phyloP scores from a whole-genome alignment of 2,329 filamentous ascomycete species.

The Cladosporium sp. region DNA sequence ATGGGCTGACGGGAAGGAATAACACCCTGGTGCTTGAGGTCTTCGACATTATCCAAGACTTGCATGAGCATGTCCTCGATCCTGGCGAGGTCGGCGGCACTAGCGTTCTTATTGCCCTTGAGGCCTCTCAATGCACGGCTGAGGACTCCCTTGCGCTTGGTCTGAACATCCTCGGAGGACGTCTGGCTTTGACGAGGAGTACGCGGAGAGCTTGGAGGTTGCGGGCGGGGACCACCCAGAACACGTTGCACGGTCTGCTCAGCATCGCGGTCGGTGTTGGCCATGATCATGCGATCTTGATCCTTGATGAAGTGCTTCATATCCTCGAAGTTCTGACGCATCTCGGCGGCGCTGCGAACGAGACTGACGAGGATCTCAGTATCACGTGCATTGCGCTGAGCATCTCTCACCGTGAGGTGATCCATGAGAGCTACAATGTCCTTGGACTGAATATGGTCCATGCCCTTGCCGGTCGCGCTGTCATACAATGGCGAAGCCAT shows the following conservation, averaged over 20 bases:
- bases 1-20: conserved; percentile 18
- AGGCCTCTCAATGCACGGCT: conserved; percentile 88
- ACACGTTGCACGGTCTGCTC: conserved; percentile 79
- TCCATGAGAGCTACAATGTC: conserved; percentile 98
- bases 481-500: conserved; percentile 90
- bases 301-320: conserved; percentile 90
- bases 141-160: conserved; percentile 92
- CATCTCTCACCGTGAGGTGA: conserved; percentile 94
- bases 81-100: conserved; percentile 62
- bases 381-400: conserved; percentile 90
- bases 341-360: conserved; percentile 89
- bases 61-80: conserved; percentile 65
- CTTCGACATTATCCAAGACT: conserved; percentile 86
- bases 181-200: conserved; percentile 46
- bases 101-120: conserved; percentile 73
- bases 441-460: conserved; percentile 90
- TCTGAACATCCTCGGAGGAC: conserved; percentile 55
- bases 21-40: conserved; percentile 38
- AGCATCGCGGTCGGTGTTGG: conserved; percentile 80
- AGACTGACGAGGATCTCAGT: conserved; percentile 95
- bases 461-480: conserved; percentile 77
- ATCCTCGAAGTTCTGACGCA: conserved; percentile 94
- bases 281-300: conserved; percentile 85
- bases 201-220: conserved; percentile 63
- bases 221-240: conserved; percentile 80